Conservation (phyloP, 2,329 filamentous ascomycete species). For the Lasiodiplodia gonubiensis region DNA sequence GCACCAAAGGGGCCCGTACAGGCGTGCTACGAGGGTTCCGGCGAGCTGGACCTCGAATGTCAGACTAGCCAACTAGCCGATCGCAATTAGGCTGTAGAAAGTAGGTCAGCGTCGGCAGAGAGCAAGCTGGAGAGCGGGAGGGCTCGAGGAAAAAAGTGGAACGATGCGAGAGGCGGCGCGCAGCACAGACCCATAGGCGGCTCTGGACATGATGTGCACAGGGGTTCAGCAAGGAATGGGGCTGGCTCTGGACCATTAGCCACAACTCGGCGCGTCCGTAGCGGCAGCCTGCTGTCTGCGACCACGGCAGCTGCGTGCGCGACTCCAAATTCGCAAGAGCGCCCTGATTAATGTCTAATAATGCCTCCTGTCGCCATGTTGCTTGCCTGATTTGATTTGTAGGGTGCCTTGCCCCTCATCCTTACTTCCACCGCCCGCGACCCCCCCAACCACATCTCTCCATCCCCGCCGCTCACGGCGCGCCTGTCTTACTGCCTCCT, state of each 20-base stretch:
- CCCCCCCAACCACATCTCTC: neutral
- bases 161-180: slow-evolving; percentile 17
- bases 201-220: slow-evolving; percentile 12
- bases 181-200: neutral
- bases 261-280: slow-evolving; percentile 4
- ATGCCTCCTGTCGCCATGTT: slow-evolving; percentile 1
- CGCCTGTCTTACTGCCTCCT: slow-evolving; percentile 16
- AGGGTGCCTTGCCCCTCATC: neutral
- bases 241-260: slow-evolving; percentile 12
- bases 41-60: neutral
- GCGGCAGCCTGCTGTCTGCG: neutral
- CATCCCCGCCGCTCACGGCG: neutral
- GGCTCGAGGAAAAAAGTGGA: slow-evolving; percentile 1
- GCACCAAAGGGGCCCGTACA: neutral
- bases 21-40: neutral
- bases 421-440: slow-evolving; percentile 1
- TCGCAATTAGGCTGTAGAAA: neutral
- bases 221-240: slow-evolving; percentile 9
- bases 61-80: neutral
- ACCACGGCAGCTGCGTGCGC: slow-evolving; percentile 9
- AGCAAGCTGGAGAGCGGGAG: neutral
- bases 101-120: neutral
- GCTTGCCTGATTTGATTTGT: neutral
- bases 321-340: neutral
- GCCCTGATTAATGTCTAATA: slow-evolving; percentile 20